Base-by-base conservation (phyloP, 1,284 basidiomycete genomes). In the Sanguinoderma infundibulare region DNA sequence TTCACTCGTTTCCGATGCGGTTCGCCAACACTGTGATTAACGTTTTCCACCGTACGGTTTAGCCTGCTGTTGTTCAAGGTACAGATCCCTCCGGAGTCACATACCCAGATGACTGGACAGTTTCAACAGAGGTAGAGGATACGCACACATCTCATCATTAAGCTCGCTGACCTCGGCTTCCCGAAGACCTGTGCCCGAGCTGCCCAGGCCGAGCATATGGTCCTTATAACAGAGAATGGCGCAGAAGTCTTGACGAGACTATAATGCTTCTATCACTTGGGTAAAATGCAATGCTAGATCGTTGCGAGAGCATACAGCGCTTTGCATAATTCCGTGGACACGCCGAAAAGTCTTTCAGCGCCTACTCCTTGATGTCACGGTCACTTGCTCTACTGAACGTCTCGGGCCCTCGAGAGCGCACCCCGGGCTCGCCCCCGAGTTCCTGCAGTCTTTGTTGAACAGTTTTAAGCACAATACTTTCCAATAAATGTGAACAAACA, bases 51-150 rank as follows among this genome's bases (percentile, higher is more conserved):
- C 5, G 14, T 15, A 10, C 17, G 9, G 44, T 36, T 12, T 53
- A 95, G 87, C 94, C 94, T 5, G 83, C 83, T 47, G 78, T 96
- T 26, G 82, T 95, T 5, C 90, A 94, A 76, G 94, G 94, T 5
- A 75, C 74, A 1, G 80, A 90, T 59, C 81, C 91, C 0, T 74
- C 77, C 20, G 86, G 86, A 0, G 90, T 87, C 83, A 84, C 93
- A 61, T 95, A 92, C 73, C 92, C 91, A 3, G 94, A 96, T 72
- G 93, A 91, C 32, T 96, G 94, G 94, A 95, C 93, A 3, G 87
- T 89, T 36, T 89, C 91, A 0, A 94, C 94, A 0, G 87, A 91
- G 78, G 93, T 87, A 72, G 65, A 32, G 28, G 83, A 47, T 8
- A 68, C 22, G 20, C 28, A 22, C 24, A 28, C 47, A 15, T 28